Conservation (phyloP, 306 rosid genomes). For the Spatholobus suberectus region DNA sequence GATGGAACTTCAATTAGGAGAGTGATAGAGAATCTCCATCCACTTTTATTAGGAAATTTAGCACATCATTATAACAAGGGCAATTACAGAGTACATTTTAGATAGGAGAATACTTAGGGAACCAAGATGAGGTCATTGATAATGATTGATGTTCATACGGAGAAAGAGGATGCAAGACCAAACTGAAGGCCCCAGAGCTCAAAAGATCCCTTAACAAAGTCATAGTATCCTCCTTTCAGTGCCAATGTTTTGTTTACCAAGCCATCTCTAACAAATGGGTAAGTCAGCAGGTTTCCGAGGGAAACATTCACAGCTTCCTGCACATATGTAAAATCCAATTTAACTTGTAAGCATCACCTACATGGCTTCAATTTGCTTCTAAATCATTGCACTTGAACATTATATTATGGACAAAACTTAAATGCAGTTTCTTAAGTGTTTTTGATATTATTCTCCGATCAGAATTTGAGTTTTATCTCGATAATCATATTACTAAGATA, state of each 20-base stretch:
- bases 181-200: conserved; percentile 95
- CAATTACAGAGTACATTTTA: conserved; percentile 50
- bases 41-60: conserved; percentile 44
- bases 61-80: conserved; percentile 21
- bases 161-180: conserved; percentile 71
- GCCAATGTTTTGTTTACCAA: conserved; percentile 81
- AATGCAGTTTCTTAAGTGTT: background rate
- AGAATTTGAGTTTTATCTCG: background rate
- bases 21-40: conserved; percentile 41
- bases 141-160: conserved; percentile 83
- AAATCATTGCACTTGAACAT: background rate
- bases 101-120: conserved; percentile 56
- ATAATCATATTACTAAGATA: background rate
- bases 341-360: conserved; percentile 1
- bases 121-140: conserved; percentile 57
- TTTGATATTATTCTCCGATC: no score
- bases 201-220: conserved; percentile 82
- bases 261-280: conserved; percentile 94
- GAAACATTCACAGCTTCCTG: conserved; percentile 95
- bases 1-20: background rate
- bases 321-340: conserved; percentile 32
- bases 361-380: background rate
- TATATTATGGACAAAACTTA: background rate
- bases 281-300: conserved; percentile 85
- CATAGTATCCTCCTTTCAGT: conserved; percentile 87